Evolutionary conservation across 2,329 filamentous ascomycete species (phyloP), one percentile per base, ranked within the genome.

Genomic region (Zasmidium angulare): DNA sequence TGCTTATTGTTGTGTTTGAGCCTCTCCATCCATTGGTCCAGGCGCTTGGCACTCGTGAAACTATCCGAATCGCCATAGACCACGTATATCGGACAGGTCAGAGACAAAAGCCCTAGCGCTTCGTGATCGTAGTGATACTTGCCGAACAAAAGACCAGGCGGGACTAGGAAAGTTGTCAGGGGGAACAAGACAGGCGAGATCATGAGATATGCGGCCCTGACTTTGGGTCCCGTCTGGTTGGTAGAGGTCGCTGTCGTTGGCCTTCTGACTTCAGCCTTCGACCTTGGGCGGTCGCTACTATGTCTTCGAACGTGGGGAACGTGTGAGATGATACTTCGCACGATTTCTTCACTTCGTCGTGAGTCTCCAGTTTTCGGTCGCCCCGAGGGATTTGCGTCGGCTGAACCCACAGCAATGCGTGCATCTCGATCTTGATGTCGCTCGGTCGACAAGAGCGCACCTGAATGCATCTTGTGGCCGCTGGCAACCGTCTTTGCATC

Each of bases 401-500:
- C 78, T 23, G 80, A 80, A 12, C 80, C 80, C 56, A 81, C 72
- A 3, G 57, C 61, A 23, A 68, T 48, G 3, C 59, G 61, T 7
- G 65, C 67, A 12, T 63, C 50, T 52, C 50, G 55, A 19, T 53
- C 17, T 20, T 56, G 50, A 14, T 36, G n/a, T 17, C 19, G 17
- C 51, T 53, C 21, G 72, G 70, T 22, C 53, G 60, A 70, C 74
- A 2, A 72, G 72, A 3, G 72, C 69, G 3, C 74, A 74, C 19
- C 71, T 70, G 36, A 68, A 73, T 29, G 9, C 50, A 47, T 26
- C 56, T 58, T 10, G 46, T 67, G n/a, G 14, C 12, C 82, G 77
- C 1, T 76, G 72, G 53, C 82, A 86, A 64, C 14, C 11, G 87
- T 86, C 64, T 87, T 82, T 3, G 11, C 3, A 19, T 43, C 36